Evolutionary conservation across 257 asterid species (phyloP).

Genomic region (Nemophila menziesii): DNA sequence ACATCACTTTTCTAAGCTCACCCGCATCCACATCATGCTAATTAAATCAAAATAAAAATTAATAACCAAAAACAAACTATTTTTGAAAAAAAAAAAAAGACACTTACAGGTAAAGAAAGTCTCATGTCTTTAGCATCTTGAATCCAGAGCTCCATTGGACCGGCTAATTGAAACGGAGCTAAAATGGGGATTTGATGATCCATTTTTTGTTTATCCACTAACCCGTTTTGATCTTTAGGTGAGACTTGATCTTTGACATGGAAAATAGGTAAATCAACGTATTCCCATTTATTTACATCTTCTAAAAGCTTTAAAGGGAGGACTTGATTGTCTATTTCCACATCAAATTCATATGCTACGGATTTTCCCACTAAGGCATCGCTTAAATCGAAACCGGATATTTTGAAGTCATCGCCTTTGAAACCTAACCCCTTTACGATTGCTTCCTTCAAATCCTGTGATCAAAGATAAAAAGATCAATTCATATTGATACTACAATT

Average conservation of each 20-base stretch:
- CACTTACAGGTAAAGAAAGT: conserved; percentile 84
- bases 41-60: conserved; percentile 8
- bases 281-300: conserved; percentile 90
- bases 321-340: conserved; percentile 73
- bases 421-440: conserved; percentile 89
- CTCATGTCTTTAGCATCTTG: conserved; percentile 94
- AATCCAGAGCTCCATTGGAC: conserved; percentile 98
- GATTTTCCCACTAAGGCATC: conserved; percentile 81
- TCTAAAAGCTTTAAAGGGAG: conserved; percentile 82
- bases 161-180: conserved; percentile 88
- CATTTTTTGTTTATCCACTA: conserved; percentile 32
- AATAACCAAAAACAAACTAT: not conserved
- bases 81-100: not conserved
- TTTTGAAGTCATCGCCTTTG: conserved; percentile 59
- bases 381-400: conserved; percentile 80
- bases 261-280: conserved; percentile 80
- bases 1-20: conserved; percentile 67
- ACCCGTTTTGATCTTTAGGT: conserved; percentile 35
- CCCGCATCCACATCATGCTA: conserved; percentile 78
- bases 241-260: conserved; percentile 30
- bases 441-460: conserved; percentile 79
- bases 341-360: conserved; percentile 81
- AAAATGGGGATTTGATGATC: conserved; percentile 61
- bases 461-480: not conserved
- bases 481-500: not conserved